These are phyloP conservation scores for Phialocephala sp. DNA, from an alignment of 2,329 filamentous ascomycete genomes.

Conservation along the genomic window DNA sequence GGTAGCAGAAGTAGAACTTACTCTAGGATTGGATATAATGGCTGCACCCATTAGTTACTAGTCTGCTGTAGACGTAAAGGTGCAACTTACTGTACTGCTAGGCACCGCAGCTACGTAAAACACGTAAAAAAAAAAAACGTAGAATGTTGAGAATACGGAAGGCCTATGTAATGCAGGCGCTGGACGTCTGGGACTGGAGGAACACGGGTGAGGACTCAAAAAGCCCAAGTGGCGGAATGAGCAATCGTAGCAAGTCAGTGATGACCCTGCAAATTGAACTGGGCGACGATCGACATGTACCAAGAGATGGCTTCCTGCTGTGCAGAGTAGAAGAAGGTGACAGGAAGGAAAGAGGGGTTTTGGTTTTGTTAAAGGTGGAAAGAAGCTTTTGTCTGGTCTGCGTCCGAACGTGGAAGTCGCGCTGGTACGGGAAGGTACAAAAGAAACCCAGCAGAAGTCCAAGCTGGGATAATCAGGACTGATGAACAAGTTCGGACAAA, in stretches of 20 bases:
- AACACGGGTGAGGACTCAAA: background rate
- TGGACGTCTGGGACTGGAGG: background rate
- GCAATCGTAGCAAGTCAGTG: slow-evolving; percentile 36
- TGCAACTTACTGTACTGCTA: background rate
- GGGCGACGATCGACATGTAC: slow-evolving; percentile 15
- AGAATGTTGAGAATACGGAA: background rate
- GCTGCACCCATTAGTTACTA: background rate
- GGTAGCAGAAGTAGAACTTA: slow-evolving; percentile 1
- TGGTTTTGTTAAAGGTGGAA: slow-evolving; percentile 11
- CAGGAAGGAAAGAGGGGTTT: slow-evolving; percentile 22
- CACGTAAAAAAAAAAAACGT: background rate
- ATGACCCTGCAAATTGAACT: slow-evolving; percentile 29
- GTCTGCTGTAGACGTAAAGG: background rate
- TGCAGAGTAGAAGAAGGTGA: slow-evolving; percentile 13
- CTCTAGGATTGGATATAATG: background rate
- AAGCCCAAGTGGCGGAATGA: slow-evolving; percentile 32
- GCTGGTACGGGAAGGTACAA: background rate
- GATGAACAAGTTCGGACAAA: background rate
- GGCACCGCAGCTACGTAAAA: background rate
- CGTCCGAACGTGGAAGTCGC: background rate
- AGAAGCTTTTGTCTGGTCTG: slow-evolving; percentile 3
- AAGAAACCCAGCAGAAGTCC: background rate
- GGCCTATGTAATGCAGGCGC: too few species aligned
- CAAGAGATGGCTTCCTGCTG: slow-evolving; percentile 1
- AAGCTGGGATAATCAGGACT: background rate